A percentile compares a stretch with the other conserved stretches of the same genome.
Conservation (phyloP, 441 rosid species). For the Macaranga tanarius region DNA sequence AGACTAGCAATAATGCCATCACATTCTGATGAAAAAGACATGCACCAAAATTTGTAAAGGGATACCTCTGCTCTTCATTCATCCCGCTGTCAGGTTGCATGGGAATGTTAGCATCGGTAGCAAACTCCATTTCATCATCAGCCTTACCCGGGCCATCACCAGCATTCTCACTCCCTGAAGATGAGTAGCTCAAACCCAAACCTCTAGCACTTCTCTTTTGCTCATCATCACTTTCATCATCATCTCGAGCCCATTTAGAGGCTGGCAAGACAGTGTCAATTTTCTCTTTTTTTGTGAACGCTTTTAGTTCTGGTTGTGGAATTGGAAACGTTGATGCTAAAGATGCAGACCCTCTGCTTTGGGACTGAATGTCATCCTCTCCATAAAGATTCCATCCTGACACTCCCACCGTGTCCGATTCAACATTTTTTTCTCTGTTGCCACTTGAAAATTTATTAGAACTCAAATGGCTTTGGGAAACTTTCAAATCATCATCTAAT, state of each 20-base stretch:
- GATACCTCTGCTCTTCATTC: slow-evolving; percentile 85
- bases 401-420: slow-evolving; percentile 44
- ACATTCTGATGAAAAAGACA: slow-evolving; percentile 5
- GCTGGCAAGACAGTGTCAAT: slow-evolving; percentile 77
- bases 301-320: slow-evolving; percentile 68
- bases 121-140: slow-evolving; percentile 65
- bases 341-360: slow-evolving; percentile 41
- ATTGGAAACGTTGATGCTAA: slow-evolving; percentile 46
- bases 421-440: slow-evolving; percentile 51
- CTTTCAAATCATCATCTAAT: slow-evolving; percentile 70
- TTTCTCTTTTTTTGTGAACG: slow-evolving; percentile 68
- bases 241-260: slow-evolving; percentile 97
- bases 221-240: slow-evolving; percentile 88
- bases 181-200: slow-evolving; percentile 76
- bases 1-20: background rate
- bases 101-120: slow-evolving; percentile 46
- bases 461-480: slow-evolving; percentile 47
- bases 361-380: slow-evolving; percentile 49
- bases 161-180: slow-evolving; percentile 89
- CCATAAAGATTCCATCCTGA: slow-evolving; percentile 49
- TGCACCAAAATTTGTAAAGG: background rate
- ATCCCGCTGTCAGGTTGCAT: slow-evolving; percentile 61
- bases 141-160: slow-evolving; percentile 58
- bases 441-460: slow-evolving; percentile 48
- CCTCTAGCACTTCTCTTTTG: slow-evolving; percentile 56